Evolutionary conservation across 140 eudicot genomes (phyloP).

Genomic region (Anethum foeniculum): DNA sequence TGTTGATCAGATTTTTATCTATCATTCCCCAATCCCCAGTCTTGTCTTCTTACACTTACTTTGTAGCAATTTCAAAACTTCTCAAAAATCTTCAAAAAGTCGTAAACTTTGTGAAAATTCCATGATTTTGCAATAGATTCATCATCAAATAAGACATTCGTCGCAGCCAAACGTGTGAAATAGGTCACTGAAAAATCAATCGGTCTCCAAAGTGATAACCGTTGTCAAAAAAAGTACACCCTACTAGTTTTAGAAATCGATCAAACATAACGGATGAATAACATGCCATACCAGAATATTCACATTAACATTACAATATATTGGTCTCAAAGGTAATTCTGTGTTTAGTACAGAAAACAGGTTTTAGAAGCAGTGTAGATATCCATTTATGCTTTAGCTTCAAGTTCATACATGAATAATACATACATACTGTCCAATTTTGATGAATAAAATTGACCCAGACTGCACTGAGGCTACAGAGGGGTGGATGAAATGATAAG

Average conservation of each 20-base stretch:
- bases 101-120: not conserved
- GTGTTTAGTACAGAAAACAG: not conserved
- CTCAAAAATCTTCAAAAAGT: not conserved
- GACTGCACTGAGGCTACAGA: not conserved
- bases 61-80: not conserved
- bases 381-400: conserved; percentile 1
- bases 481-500: not conserved
- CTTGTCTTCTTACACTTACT: no score
- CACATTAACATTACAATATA: not conserved
- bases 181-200: not conserved
- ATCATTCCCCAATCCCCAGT: no score
- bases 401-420: not conserved
- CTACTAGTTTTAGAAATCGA: not conserved
- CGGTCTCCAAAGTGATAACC: not conserved
- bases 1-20: not conserved
- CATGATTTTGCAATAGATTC: not conserved
- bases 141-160: not conserved
- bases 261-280: not conserved
- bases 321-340: not conserved
- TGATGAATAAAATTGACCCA: not conserved
- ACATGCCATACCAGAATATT: not conserved
- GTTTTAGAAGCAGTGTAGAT: not conserved
- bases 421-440: not conserved
- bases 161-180: not conserved
- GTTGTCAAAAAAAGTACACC: not conserved